A percentile compares a stretch with the other conserved stretches of the same genome.
Conservation (phyloP, 2,329 filamentous ascomycete genomes). For the Curvularia sp. region DNA sequence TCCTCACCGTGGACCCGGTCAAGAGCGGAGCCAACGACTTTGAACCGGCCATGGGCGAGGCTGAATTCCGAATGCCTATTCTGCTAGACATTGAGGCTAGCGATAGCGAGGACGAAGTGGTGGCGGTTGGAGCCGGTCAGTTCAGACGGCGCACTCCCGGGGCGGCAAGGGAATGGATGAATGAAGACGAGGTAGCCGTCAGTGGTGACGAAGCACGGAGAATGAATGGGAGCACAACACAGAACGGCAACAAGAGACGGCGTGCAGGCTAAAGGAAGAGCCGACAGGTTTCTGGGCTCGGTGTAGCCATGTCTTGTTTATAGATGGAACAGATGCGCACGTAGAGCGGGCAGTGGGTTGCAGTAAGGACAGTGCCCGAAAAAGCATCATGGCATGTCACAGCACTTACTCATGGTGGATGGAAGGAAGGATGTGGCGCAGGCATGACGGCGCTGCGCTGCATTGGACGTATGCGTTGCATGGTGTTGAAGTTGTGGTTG, state of each 20-base stretch:
- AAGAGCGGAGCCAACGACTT: slow-evolving; percentile 62
- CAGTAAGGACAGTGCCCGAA: not conserved
- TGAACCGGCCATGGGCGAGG: slow-evolving; percentile 50
- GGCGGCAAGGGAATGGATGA: slow-evolving; percentile 71
- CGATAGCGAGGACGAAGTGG: slow-evolving; percentile 90
- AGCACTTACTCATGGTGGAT: not conserved
- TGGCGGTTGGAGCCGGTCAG: slow-evolving; percentile 74
- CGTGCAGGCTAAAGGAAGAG: slow-evolving; percentile 34
- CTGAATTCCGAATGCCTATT: slow-evolving; percentile 87
- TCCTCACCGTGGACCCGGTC: slow-evolving; percentile 74
- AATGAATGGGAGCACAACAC: slow-evolving; percentile 39
- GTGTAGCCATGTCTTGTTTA: not conserved
- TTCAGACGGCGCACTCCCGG: slow-evolving; percentile 86
- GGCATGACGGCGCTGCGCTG: too few species aligned
- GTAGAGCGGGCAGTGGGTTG: not conserved
- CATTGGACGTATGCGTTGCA: not conserved
- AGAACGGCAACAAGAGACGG: slow-evolving; percentile 48
- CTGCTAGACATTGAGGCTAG: slow-evolving; percentile 91
- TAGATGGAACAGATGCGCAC: not conserved
- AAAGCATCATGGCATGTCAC: not conserved
- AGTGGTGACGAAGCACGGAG: slow-evolving; percentile 48
- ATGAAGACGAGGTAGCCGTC: slow-evolving; percentile 58
- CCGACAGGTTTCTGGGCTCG: not conserved
- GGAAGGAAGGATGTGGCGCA: not conserved
- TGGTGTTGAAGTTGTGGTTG: not conserved